phyloP scores from a whole-genome alignment of 78 protist species.

The Ministeria vibrans region DNA sequence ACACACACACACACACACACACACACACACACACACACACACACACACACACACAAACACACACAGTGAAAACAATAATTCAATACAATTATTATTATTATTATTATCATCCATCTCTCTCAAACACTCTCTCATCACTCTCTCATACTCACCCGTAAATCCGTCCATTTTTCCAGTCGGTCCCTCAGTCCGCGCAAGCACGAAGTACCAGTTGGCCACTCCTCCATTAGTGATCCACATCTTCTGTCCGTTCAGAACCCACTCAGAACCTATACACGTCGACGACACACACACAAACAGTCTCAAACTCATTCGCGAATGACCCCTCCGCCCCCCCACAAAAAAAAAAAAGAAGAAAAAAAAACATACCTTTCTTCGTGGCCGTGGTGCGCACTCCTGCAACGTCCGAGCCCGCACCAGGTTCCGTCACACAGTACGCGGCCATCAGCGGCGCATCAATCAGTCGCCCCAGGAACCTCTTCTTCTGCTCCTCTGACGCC shows the following conservation, averaged over 20 bases:
- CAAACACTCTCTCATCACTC: not conserved
- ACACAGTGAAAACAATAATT: too few relatives aligned
- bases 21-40: too few relatives aligned
- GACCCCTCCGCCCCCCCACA: not conserved
- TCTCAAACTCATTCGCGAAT: not conserved
- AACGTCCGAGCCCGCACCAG: constrained; percentile 73
- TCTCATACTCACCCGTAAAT: not conserved
- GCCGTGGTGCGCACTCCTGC: constrained; percentile 55
- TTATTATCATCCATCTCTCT: too few relatives aligned
- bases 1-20: too few relatives aligned
- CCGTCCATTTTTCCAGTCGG: too few relatives aligned
- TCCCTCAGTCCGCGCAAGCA: constrained; percentile 24
- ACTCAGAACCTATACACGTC: constrained; percentile 13
- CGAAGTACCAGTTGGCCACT: constrained; percentile 42
- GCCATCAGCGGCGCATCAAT: constrained; percentile 4
- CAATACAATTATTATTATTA: too few relatives aligned
- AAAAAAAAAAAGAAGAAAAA: not conserved
- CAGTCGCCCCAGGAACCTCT: constrained; percentile 43
- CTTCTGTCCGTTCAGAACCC: constrained; percentile 44
- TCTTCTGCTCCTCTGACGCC: constrained; percentile 40
- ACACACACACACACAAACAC: too few relatives aligned
- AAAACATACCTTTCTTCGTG: constrained; percentile 28
- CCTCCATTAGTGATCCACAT: constrained; percentile 75
- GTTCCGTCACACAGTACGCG: constrained; percentile 62
- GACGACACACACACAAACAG: not conserved